A percentile compares a stretch with the other conserved stretches of the same genome.
These are phyloP conservation scores for Coprinopsis marcescibilis DNA, from an alignment of 768 basidiomycete genomes.

Conservation along the genomic window DNA sequence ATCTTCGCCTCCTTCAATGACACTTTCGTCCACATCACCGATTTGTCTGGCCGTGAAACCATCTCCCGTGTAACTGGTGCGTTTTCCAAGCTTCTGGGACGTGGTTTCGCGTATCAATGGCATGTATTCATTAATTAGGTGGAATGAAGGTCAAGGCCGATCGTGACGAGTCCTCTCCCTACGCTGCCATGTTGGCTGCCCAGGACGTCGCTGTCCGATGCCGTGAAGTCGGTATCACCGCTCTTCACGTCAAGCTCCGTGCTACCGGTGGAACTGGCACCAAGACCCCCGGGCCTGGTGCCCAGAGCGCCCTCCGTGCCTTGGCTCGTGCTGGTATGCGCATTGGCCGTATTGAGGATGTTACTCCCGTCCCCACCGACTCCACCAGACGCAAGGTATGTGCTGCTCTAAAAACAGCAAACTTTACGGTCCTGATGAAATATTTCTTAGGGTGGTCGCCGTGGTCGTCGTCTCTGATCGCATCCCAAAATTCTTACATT, in stretches of 20 bases:
- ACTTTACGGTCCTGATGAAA: constrained; percentile 3
- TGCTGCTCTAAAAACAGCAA: constrained; percentile 6
- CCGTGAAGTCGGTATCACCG: constrained; percentile 98
- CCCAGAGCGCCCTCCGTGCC: constrained; percentile 95
- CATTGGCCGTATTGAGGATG: constrained; percentile 97
- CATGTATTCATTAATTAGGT: constrained; percentile 36
- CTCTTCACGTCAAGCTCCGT: constrained; percentile 97
- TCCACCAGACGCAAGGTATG: constrained; percentile 93
- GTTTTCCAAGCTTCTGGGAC: constrained; percentile 18
- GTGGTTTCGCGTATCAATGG: background rate
- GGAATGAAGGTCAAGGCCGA: constrained; percentile 99
- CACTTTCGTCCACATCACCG: constrained; percentile 98
- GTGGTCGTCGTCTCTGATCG: constrained; percentile 88
- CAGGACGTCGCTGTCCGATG: constrained; percentile 95
- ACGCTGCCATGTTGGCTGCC: constrained; percentile 97
- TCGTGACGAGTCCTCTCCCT: constrained; percentile 97
- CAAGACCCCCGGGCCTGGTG: constrained; percentile 98
- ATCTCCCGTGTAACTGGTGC: constrained; percentile 95
- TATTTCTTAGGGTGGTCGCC: constrained; percentile 82
- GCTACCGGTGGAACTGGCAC: constrained; percentile 98
- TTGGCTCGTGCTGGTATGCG: constrained; percentile 98
- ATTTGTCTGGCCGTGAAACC: constrained; percentile 98
- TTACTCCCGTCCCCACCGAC: constrained; percentile 96
- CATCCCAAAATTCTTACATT: constrained; percentile 14
- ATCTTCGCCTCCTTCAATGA: constrained; percentile 99